phyloP scores from a whole-genome alignment of 768 basidiomycete genomes.

The Cystofilobasidium macerans region DNA sequence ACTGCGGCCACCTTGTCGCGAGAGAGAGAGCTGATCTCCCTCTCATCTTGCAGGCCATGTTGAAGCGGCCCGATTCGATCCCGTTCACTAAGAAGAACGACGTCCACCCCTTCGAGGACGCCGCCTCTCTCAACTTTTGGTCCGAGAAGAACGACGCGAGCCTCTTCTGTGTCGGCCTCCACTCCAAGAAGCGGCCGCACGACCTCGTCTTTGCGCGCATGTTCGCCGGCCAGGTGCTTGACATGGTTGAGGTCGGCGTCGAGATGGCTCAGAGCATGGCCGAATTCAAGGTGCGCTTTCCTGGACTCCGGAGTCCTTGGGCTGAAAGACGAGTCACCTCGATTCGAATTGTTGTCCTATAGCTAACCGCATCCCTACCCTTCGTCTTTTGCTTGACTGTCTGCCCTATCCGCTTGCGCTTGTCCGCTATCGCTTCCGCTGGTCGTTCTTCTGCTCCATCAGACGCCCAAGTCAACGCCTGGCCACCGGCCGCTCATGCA shows the following conservation, averaged over 20 bases:
- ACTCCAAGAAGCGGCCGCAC: slow-evolving; percentile 86
- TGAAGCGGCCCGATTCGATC: slow-evolving; percentile 82
- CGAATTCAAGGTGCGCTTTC: slow-evolving; percentile 74
- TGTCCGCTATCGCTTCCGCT: too few species aligned
- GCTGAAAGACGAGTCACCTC: too few species aligned
- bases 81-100: slow-evolving; percentile 88
- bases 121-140: slow-evolving; percentile 79
- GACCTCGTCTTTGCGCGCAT: slow-evolving; percentile 73
- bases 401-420: too few species aligned
- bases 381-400: too few species aligned
- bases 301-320: too few species aligned
- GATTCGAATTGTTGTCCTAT: too few species aligned
- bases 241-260: slow-evolving; percentile 91
- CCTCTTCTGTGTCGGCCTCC: slow-evolving; percentile 79
- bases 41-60: slow-evolving; percentile 56
- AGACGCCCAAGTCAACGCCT: slow-evolving; percentile 80
- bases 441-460: background rate
- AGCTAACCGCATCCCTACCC: too few species aligned
- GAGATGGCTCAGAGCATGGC: slow-evolving; percentile 67
- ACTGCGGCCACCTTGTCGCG: too few species aligned
- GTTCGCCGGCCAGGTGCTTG: slow-evolving; percentile 73
- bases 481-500: slow-evolving; percentile 88
- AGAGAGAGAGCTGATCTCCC: background rate
- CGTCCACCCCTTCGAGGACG: slow-evolving; percentile 80
- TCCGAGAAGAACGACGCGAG: slow-evolving; percentile 84